Evolutionary conservation across 129 eudicot genomes (phyloP), one percentile per base, ranked within the genome.

Genomic region (Chrysanthemum makinoi): DNA sequence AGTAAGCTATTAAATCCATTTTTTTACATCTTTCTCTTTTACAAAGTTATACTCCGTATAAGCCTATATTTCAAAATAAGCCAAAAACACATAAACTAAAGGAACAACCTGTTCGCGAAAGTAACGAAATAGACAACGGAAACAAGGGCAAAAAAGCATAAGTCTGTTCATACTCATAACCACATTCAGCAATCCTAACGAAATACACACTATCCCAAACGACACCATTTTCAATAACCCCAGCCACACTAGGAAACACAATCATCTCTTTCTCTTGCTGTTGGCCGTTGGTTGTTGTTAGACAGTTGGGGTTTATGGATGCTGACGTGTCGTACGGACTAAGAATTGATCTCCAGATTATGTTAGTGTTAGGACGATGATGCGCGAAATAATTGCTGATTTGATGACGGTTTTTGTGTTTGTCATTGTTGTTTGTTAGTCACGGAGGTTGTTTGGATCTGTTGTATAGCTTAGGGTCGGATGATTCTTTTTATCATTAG

Each of bases 161-260:
- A 54, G 86, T 22, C 81, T 94, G 98, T 65, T 89, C 98, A 70
- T 93, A 89, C 56, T 93, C 98, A 71, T 93, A 93, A 7, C 98
- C 98, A 19, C 96, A 93, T 49, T 87, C 70, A 1, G 98, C 95
- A 14, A 81, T 82, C 30, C 95, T 86, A 22, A 82, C 76, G 65
- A 83, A 93, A 75, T 89, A 93, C 2, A 93, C 98, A 54, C 90
- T 79, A 0, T 93, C 98, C 98, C 98, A 93, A 1, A 94, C 98
- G 66, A 94, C 69, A 57, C 87, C 83, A 18, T 70, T 73, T 76
- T 94, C 98, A 15, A 94, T 77, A 4, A 83, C 73, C 2, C 76
- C 62, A 12, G 87, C 87, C 15, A 84, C 57, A 10, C 84, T 72
- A 16, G 97, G 98, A 5, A 84, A 81, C 17, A 80, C 71, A 58